These are phyloP conservation scores for Sugiyamaella neomexicana DNA, from an alignment of 1,139 yeast genomes.

Conservation along the genomic window DNA sequence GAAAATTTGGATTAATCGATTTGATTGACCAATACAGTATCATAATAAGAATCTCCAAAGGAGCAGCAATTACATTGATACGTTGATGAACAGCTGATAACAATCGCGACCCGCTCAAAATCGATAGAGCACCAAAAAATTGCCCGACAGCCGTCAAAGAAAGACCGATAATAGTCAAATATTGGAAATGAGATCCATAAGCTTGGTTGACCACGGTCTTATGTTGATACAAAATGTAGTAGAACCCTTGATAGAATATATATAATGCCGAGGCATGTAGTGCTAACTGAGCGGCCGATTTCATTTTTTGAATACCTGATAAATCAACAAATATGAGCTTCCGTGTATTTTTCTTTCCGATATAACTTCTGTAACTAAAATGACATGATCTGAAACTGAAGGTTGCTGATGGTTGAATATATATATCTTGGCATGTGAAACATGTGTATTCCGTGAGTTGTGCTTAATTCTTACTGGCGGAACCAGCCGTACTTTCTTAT, in stretches of 20 bases:
- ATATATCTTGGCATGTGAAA: no score
- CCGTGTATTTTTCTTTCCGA: no score
- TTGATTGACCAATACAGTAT: slow-evolving; percentile 39
- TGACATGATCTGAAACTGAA: no score
- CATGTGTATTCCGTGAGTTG: no score
- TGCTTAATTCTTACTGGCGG: no score
- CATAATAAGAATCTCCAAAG: slow-evolving; percentile 37
- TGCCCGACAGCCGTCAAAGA: slow-evolving; percentile 32
- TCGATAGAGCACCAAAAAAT: slow-evolving; percentile 31
- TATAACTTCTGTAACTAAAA: no score
- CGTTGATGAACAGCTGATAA: slow-evolving; percentile 26
- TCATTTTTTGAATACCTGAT: slow-evolving; percentile 12
- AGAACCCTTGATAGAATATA: slow-evolving; percentile 16
- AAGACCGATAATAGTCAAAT: slow-evolving; percentile 38
- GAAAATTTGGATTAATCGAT: slow-evolving; percentile 30
- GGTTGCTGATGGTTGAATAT: no score
- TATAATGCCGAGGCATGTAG: slow-evolving; percentile 20
- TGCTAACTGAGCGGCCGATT: slow-evolving; percentile 15
- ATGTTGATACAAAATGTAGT: slow-evolving; percentile 10
- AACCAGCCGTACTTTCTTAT: no score
- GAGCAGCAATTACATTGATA: slow-evolving; percentile 34
- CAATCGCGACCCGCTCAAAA: slow-evolving; percentile 27
- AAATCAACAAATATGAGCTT: no score
- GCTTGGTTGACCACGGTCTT: slow-evolving; percentile 20
- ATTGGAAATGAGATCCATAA: slow-evolving; percentile 38